Evolutionary conservation across 2,329 filamentous ascomycete genomes (phyloP).

Genomic region (Daldinia sp.): DNA sequence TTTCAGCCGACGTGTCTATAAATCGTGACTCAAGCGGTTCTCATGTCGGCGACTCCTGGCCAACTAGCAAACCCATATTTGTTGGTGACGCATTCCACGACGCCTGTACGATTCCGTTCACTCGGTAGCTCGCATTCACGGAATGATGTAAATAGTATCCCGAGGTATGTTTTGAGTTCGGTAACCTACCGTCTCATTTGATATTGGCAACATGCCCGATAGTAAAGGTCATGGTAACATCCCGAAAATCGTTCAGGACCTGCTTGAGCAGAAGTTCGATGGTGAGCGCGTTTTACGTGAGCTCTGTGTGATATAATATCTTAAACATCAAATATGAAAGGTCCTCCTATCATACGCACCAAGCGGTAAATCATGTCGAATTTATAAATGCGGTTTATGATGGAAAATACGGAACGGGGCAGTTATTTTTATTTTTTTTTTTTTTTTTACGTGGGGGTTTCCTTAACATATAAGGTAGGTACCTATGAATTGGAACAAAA

Average conservation of each 20-base stretch:
- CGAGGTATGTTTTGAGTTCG: constrained; percentile 10
- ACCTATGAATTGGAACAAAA: too few relatives aligned
- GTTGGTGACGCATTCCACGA: constrained; percentile 20
- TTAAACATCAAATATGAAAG: not conserved
- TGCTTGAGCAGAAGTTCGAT: not conserved
- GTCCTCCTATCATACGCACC: not conserved
- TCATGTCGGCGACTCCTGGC: not conserved
- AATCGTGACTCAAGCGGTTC: constrained; percentile 15
- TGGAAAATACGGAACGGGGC: too few relatives aligned
- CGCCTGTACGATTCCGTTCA: constrained; percentile 18
- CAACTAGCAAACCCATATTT: not conserved
- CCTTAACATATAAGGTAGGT: not conserved
- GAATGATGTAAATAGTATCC: constrained; percentile 17
- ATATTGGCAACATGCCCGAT: not conserved
- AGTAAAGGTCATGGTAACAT: not conserved
- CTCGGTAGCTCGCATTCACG: constrained; percentile 24
- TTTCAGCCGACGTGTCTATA: constrained; percentile 19
- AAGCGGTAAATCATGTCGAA: not conserved
- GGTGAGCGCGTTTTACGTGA: not conserved
- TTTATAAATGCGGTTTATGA: not conserved
- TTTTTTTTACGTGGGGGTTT: not conserved
- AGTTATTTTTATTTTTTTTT: too few relatives aligned
- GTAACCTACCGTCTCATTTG: not conserved
- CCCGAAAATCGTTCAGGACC: not conserved
- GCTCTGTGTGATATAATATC: not conserved